Percentiles rank a stretch among this genome's conserved stretches.
Evolutionary conservation across 192 early-diverging fungal species (phyloP).

Genomic region (Lobulomyces angularis): DNA sequence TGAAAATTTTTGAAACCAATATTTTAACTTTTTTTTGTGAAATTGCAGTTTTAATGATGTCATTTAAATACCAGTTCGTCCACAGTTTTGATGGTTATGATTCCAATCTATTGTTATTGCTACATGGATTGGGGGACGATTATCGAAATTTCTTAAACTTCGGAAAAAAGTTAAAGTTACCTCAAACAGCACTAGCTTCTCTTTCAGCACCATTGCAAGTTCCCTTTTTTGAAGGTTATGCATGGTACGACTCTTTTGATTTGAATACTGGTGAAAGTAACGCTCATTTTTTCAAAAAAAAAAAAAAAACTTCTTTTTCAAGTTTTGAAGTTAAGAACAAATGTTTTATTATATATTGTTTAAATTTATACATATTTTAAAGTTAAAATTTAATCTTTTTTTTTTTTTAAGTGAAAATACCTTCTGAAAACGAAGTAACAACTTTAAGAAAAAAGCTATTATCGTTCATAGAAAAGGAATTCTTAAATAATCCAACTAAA

Average conservation of each 20-base stretch:
- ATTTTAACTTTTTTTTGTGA: too few species aligned
- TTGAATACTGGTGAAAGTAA: slow-evolving; percentile 33
- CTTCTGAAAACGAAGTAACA: slow-evolving; percentile 1
- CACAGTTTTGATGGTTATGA: slow-evolving; percentile 38
- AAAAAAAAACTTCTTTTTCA: not conserved
- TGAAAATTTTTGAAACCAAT: too few species aligned
- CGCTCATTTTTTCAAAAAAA: slow-evolving; percentile 4
- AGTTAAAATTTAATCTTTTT: not conserved
- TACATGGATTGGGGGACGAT: slow-evolving; percentile 54
- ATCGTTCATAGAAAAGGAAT: slow-evolving; percentile 28
- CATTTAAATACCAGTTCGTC: slow-evolving; percentile 29
- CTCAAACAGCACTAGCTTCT: slow-evolving; percentile 56
- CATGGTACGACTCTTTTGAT: slow-evolving; percentile 59
- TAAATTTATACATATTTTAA: too few species aligned
- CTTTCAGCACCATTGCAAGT: slow-evolving; percentile 44
- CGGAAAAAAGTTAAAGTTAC: slow-evolving; percentile 44
- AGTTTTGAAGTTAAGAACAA: too few species aligned
- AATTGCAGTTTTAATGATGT: too few species aligned
- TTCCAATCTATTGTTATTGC: slow-evolving; percentile 52
- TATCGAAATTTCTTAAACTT: slow-evolving; percentile 44
- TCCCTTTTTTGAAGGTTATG: slow-evolving; percentile 46
- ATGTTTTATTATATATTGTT: too few species aligned
- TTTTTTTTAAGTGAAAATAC: slow-evolving; percentile 18
- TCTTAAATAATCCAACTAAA: slow-evolving; percentile 17
- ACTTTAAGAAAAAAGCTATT: slow-evolving; percentile 21